Percentiles rank a stretch among this genome's conserved stretches.
Evolutionary conservation across 345 rosid species (phyloP).

Genomic region (Sisymbrium irio): DNA sequence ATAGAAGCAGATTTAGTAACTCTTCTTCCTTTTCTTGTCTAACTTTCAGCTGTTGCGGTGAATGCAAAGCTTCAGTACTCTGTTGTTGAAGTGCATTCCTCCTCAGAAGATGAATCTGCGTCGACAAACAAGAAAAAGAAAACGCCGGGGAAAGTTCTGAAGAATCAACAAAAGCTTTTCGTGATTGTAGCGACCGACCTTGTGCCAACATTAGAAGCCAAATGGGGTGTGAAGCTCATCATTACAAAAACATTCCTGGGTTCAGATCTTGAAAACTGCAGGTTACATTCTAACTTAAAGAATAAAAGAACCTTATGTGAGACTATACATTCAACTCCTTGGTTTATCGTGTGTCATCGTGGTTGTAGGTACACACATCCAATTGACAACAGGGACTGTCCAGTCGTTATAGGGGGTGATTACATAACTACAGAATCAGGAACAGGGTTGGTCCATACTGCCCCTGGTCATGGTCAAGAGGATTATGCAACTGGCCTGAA

Average conservation of each 20-base stretch:
- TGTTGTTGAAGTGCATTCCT: conserved; percentile 60
- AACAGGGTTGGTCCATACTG: conserved; percentile 97
- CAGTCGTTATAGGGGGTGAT: conserved; percentile 88
- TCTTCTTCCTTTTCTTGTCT: conserved; percentile 8
- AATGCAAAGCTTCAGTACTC: conserved; percentile 89
- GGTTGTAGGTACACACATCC: conserved; percentile 83
- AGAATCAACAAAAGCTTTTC: conserved; percentile 54
- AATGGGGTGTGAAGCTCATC: conserved; percentile 75
- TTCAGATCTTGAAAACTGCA: conserved; percentile 88
- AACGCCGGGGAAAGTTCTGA: conserved; percentile 62
- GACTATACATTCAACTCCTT: background rate
- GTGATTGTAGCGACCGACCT: conserved; percentile 81
- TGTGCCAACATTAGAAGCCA: conserved; percentile 70
- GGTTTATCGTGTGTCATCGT: conserved; percentile 25
- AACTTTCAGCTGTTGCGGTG: conserved; percentile 83
- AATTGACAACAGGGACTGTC: conserved; percentile 64
- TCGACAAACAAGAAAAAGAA: conserved; percentile 47
- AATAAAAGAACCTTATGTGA: background rate
- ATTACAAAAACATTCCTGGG: conserved; percentile 66
- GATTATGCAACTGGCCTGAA: conserved; percentile 85
- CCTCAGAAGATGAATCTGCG: conserved; percentile 42
- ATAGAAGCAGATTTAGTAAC: conserved; percentile 2
- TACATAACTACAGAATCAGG: conserved; percentile 98
- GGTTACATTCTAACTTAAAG: conserved; percentile 43
- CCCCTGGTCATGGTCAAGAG: conserved; percentile 99